These are phyloP conservation scores for Lipomyces kockii DNA, from an alignment of 805 yeast genomes.

Conservation along the genomic window DNA sequence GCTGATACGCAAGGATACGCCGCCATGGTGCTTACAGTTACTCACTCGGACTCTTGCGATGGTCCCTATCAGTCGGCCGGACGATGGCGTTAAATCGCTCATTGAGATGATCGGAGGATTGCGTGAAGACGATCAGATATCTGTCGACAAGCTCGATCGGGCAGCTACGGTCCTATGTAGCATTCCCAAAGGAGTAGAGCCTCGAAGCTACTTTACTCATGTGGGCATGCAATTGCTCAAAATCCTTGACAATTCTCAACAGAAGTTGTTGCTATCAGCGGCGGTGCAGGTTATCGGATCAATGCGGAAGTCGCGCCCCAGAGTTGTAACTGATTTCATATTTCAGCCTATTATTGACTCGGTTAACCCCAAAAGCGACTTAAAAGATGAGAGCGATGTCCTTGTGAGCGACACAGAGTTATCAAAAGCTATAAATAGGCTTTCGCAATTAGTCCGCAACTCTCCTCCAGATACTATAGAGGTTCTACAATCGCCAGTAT, in stretches of 20 bases:
- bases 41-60: slow-evolving; percentile 57
- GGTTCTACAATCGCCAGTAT: slow-evolving; percentile 14
- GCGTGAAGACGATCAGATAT: slow-evolving; percentile 71
- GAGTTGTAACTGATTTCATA: slow-evolving; percentile 64
- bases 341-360: slow-evolving; percentile 43
- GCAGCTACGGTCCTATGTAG: slow-evolving; percentile 68
- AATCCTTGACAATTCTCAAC: slow-evolving; percentile 57
- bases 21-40: slow-evolving; percentile 53
- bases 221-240: slow-evolving; percentile 68
- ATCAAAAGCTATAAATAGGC: slow-evolving; percentile 41
- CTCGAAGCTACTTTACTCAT: slow-evolving; percentile 58
- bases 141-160: slow-evolving; percentile 65
- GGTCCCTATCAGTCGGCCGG: slow-evolving; percentile 59
- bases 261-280: slow-evolving; percentile 52
- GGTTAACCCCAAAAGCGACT: slow-evolving; percentile 12
- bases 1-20: slow-evolving; percentile 56
- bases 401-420: slow-evolving; percentile 48
- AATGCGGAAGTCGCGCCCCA: slow-evolving; percentile 43
- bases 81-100: slow-evolving; percentile 72
- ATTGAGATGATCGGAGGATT: slow-evolving; percentile 79
- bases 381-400: neutral
- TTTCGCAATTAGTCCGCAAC: slow-evolving; percentile 20
- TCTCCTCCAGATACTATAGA: slow-evolving; percentile 18
- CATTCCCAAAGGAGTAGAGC: slow-evolving; percentile 59
- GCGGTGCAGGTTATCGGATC: slow-evolving; percentile 59